Evolutionary conservation across 176 grass and related monocot genomes (phyloP), one percentile per base, ranked within the genome.

Genomic region (Rhynchospora breviuscula): DNA sequence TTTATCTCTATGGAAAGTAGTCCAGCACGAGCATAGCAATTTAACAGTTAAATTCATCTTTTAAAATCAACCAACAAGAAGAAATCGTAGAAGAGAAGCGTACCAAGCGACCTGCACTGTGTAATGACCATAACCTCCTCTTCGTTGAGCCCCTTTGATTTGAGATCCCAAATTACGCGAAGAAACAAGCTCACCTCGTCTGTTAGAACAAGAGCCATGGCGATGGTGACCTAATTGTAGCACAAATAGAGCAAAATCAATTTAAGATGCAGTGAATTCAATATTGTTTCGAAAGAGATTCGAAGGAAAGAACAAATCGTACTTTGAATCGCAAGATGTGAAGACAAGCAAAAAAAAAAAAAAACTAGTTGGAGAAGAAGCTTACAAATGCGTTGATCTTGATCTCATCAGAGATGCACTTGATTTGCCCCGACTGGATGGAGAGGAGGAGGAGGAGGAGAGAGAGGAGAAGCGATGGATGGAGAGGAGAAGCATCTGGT

Each of bases 61-160:
- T 25, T 54, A 69, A 71, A 44, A 11, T 60, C 74, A 45, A 35
- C 21, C 5, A 33, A 21, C 19, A 82, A 4, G 58, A 29, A 29
- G 21, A 3, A 33, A 10, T 78, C 7, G 52, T 35, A 49, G 0
- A 71, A 35, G 47, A 23, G 69, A 18, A 35, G 18, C 73, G 87
- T 68, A 96, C 93, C 90, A 19, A 96, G 89, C 33, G 84, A 73
- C 14, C 66, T 87, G 85, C 88, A 93, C 85, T 93, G 93, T 31
- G 93, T 96, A 85, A 96, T 89, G 57, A 96, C 87, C 8, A 85
- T 71, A 19, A 87, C 88, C 70, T 93, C 90, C 65, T 96, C 90
- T 69, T 65, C 67, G 31, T 89, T 77, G 47, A 91, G 87, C 21
- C 88, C 93, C 7, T 91, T 85, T 11, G 73, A 86, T 45, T 73